These are phyloP conservation scores for Thecaphora thlaspeos DNA, from an alignment of 1,284 basidiomycete genomes.

Conservation along the genomic window DNA sequence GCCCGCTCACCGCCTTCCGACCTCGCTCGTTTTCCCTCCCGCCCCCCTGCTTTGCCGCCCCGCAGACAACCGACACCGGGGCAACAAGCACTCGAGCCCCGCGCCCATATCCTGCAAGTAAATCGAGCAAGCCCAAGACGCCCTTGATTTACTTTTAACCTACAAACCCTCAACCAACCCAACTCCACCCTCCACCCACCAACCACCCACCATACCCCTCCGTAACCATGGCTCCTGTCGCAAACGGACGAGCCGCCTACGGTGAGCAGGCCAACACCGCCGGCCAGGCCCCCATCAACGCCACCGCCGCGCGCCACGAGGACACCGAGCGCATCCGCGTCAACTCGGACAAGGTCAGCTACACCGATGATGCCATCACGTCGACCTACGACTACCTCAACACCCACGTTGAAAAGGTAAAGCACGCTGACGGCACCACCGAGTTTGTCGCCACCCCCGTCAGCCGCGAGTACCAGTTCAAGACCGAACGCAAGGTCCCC, in stretches of 20 bases:
- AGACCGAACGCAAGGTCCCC: conserved; percentile 79
- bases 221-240: conserved; percentile 49
- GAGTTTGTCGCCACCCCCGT: conserved; percentile 53
- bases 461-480: conserved; percentile 70
- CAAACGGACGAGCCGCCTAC: conserved; percentile 22
- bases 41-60: not conserved
- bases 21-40: not conserved
- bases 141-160: conserved; percentile 10
- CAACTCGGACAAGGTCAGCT: conserved; percentile 53
- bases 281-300: conserved; percentile 40
- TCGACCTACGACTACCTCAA: conserved; percentile 54
- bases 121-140: conserved; percentile 4
- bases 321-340: conserved; percentile 51
- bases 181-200: not conserved
- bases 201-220: not conserved
- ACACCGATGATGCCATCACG: conserved; percentile 49
- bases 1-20: not conserved
- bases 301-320: conserved; percentile 56
- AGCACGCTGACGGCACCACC: conserved; percentile 47
- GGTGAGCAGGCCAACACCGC: conserved; percentile 17
- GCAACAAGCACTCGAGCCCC: conserved; percentile 53
- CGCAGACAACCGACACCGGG: conserved; percentile 53
- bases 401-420: conserved; percentile 53
- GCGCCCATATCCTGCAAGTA: conserved; percentile 46
- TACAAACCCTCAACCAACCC: not conserved